Conservation (phyloP, 1,284 basidiomycete species). For the Cerioporus squamosus region DNA sequence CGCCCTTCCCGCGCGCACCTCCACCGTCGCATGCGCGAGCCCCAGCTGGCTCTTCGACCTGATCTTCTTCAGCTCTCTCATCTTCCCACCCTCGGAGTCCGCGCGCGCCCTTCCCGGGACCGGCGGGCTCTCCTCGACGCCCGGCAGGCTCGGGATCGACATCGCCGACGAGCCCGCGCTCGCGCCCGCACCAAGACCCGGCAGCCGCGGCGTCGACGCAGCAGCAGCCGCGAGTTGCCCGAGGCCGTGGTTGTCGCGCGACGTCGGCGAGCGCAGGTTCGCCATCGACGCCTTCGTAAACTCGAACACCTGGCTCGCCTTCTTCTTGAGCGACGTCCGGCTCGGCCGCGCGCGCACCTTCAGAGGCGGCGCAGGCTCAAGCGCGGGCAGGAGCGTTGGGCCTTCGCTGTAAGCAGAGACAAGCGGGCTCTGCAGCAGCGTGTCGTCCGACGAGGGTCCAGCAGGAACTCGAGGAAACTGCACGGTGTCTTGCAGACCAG, state of each 20-base stretch:
- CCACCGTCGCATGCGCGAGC: constrained; percentile 6
- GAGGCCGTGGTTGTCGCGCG: neutral
- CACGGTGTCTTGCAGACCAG: neutral
- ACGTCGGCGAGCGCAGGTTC: constrained; percentile 13
- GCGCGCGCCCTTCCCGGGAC: neutral
- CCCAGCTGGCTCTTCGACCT: constrained; percentile 13
- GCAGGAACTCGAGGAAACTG: neutral
- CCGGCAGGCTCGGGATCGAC: neutral
- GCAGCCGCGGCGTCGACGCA: neutral
- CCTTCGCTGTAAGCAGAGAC: neutral
- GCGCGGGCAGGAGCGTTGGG: constrained; percentile 17
- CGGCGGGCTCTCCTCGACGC: constrained; percentile 4
- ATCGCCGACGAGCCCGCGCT: neutral
- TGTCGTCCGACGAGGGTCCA: no score
- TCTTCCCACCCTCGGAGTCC: neutral
- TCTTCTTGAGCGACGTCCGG: constrained; percentile 20
- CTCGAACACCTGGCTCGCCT: constrained; percentile 25
- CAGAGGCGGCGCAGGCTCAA: constrained; percentile 13
- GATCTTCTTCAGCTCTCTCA: constrained; percentile 12
- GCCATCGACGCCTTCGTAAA: constrained; percentile 19
- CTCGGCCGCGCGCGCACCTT: constrained; percentile 14
- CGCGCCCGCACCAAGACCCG: neutral
- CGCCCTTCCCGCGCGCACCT: constrained; percentile 5
- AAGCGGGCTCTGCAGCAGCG: constrained; percentile 5
- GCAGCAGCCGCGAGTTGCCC: neutral